Evolutionary conservation across 2,329 filamentous ascomycete species (phyloP), one percentile per base, ranked within the genome.

Genomic region (Xylaria sp.): DNA sequence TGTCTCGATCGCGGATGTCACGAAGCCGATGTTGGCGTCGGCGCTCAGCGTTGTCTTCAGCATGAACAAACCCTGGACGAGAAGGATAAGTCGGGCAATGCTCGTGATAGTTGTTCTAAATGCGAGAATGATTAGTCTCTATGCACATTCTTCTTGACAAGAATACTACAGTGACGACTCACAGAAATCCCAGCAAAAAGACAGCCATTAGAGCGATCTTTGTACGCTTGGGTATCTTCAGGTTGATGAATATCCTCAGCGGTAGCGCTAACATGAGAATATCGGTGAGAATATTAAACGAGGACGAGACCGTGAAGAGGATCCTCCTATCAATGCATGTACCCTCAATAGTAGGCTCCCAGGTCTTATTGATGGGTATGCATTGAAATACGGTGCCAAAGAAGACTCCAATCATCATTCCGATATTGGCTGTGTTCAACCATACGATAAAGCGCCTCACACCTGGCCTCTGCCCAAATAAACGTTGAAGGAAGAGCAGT

Each of bases 401-500:
- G 33, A 80, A 74, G 0, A 74, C 63, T 1, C 75, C 55, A 59
- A 69, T 56, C 66, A 72, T 66, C 65, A 66, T 66, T 13, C 59
- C 67, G 17, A 71, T 51, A 50, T 82, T 83, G 66, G 81, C 65
- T n/a, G 67, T 64, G 71, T 79, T 74, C 57, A 81, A 64, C 22
- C 58, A 72, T 51, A 75, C 65, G 53, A 80, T 78, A 22, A 75
- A 72, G 9, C 73, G 69, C 33, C 76, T 73, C 1, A 81, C 73
- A 25, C 68, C 76, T 31, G 57, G 71, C 63, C 81, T 81, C 61
- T 80, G 73, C 20, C 79, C 72, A 55, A 79, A 77, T 0, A 84
- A 76, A 0, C 81, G 80, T 20, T 81, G 75, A n/a, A 83, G 76
- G 65, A 83, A 82, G n/a, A 84, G 67, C 3, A 84, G 76, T 20